Evolutionary conservation across 768 basidiomycete genomes (phyloP).

Genomic region (Leccinum broughii): DNA sequence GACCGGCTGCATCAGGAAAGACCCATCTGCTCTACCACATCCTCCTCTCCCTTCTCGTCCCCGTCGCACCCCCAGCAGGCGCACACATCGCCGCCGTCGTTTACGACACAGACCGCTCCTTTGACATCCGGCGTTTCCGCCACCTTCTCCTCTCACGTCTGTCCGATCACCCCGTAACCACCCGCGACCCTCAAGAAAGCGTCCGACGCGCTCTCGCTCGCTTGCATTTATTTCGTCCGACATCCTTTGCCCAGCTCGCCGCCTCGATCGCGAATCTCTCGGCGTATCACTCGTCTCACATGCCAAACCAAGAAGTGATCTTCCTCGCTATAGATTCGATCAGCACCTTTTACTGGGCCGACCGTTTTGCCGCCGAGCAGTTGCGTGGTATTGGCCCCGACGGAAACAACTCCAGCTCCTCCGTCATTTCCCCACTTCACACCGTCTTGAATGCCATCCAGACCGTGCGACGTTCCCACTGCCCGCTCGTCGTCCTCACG

Average conservation of each 20-base stretch:
- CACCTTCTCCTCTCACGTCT: constrained; percentile 53
- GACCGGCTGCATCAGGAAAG: constrained; percentile 73
- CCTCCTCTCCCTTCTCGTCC: constrained; percentile 58
- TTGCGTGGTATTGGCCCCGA: constrained; percentile 29
- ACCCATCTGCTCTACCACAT: constrained; percentile 74
- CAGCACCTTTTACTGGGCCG: constrained; percentile 76
- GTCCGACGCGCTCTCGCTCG: constrained; percentile 46
- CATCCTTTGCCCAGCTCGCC: constrained; percentile 68
- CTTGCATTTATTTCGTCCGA: constrained; percentile 70
- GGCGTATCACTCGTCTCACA: constrained; percentile 47
- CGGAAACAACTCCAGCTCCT: constrained; percentile 7
- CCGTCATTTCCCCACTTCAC: constrained; percentile 37
- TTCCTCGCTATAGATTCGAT: constrained; percentile 75
- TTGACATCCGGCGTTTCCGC: constrained; percentile 56
- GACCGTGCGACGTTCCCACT: constrained; percentile 47
- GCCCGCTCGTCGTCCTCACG: constrained; percentile 54
- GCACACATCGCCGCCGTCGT: constrained; percentile 64
- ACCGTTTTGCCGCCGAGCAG: constrained; percentile 65
- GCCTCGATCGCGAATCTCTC: constrained; percentile 61
- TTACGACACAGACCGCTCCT: constrained; percentile 69
- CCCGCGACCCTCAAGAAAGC: constrained; percentile 27
- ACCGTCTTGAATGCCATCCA: constrained; percentile 52
- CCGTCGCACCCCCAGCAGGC: constrained; percentile 33
- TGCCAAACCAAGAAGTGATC: constrained; percentile 57
- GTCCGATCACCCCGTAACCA: constrained; percentile 22